phyloP scores from a whole-genome alignment of 352 stramenopile genomes.

The Blastocystis sp. region DNA sequence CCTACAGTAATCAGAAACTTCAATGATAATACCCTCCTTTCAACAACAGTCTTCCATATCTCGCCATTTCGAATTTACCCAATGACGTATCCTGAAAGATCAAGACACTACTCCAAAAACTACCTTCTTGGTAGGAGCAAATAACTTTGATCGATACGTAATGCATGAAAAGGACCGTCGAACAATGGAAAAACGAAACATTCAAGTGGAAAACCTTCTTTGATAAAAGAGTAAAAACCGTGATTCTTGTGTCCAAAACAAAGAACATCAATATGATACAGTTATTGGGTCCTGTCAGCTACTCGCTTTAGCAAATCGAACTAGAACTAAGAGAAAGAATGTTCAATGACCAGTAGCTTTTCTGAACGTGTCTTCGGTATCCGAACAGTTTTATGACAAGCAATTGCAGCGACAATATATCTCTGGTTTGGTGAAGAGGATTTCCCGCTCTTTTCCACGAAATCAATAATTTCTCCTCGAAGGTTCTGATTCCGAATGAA shows the following conservation, averaged over 20 bases:
- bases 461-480: background rate
- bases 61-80: slow-evolving; percentile 46
- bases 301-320: too few species aligned
- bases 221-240: background rate
- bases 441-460: background rate
- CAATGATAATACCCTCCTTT: slow-evolving; percentile 29
- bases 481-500: background rate
- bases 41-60: slow-evolving; percentile 23
- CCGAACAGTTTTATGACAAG: too few species aligned
- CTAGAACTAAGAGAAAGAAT: too few species aligned
- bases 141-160: slow-evolving; percentile 20
- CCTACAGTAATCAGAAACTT: background rate
- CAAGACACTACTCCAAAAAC: background rate
- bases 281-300: background rate
- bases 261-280: background rate
- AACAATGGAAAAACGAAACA: slow-evolving; percentile 20
- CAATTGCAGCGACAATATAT: too few species aligned
- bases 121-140: slow-evolving; percentile 49
- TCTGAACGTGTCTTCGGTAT: too few species aligned
- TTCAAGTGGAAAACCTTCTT: background rate
- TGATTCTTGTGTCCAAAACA: background rate
- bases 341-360: too few species aligned
- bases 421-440: too few species aligned
- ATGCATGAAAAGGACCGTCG: background rate
- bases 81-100: slow-evolving; percentile 23